Evolutionary conservation across 1,284 basidiomycete species (phyloP).

Genomic region (Boletellus sp.): DNA sequence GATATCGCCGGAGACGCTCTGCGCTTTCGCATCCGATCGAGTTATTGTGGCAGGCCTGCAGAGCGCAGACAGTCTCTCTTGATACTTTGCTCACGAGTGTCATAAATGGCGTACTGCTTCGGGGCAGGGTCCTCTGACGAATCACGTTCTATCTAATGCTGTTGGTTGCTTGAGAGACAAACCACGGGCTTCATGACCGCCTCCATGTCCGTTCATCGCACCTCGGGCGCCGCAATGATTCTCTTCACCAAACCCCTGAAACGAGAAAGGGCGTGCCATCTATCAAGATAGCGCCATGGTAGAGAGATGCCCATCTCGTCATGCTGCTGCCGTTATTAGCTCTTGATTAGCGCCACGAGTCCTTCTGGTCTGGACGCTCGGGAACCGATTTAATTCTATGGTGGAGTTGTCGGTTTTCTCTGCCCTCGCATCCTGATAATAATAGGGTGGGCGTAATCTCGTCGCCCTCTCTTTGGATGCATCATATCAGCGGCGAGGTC

Average conservation of each 20-base stretch:
- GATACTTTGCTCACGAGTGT: not conserved
- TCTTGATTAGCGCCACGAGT: not conserved
- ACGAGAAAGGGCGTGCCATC: not conserved
- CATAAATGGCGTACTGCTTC: not conserved
- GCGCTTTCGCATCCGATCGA: not conserved
- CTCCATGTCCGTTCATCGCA: not conserved
- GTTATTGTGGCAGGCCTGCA: not conserved
- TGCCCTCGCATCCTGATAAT: slow-evolving; percentile 16
- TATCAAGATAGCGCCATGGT: slow-evolving; percentile 4
- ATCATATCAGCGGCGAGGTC: slow-evolving; percentile 13
- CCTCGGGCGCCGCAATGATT: not conserved
- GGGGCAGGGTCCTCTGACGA: not conserved
- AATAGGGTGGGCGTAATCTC: slow-evolving; percentile 10
- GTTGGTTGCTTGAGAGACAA: slow-evolving; percentile 2
- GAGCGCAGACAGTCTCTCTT: not conserved
- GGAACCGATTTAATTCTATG: slow-evolving; percentile 13
- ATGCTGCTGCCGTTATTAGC: slow-evolving; percentile 4
- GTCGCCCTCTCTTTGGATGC: slow-evolving; percentile 8
- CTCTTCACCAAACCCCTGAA: not conserved
- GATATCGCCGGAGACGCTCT: not conserved
- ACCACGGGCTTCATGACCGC: slow-evolving; percentile 7
- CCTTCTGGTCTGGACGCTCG: slow-evolving; percentile 12
- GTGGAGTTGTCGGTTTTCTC: slow-evolving; percentile 13
- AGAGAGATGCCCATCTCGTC: not conserved
- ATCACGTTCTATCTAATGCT: not conserved